Conservation (phyloP, 192 early-diverging fungal species). For the Coemansia sp. region DNA sequence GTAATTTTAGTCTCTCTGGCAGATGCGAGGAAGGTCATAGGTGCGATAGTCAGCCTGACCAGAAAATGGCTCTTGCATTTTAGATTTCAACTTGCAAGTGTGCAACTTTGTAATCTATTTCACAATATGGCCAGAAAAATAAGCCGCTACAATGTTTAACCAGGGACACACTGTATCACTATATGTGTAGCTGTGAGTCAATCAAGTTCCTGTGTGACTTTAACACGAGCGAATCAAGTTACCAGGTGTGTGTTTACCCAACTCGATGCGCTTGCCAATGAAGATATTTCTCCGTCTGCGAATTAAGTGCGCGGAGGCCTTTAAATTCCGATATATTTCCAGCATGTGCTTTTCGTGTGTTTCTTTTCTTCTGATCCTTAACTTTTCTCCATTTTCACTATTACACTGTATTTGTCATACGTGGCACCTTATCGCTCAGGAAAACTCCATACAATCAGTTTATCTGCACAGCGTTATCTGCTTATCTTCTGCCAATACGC, state of each 20-base stretch:
- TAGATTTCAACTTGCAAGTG: too few species aligned
- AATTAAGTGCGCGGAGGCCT: background rate
- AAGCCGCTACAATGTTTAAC: too few species aligned
- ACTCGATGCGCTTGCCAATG: background rate
- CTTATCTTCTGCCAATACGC: constrained; percentile 23
- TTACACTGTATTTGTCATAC: constrained; percentile 4
- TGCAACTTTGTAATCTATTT: too few species aligned
- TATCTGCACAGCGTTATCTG: background rate
- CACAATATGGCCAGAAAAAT: too few species aligned
- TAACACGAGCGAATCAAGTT: background rate
- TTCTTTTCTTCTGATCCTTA: background rate
- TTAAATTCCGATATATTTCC: background rate
- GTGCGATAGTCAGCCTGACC: too few species aligned
- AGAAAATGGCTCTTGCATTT: too few species aligned
- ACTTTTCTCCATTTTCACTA: background rate
- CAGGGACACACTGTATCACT: too few species aligned
- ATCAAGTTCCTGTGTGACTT: background rate
- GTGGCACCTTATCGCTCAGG: background rate
- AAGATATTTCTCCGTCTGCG: background rate
- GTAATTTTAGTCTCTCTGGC: too few species aligned
- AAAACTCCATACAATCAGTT: constrained; percentile 2
- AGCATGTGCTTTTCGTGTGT: background rate
- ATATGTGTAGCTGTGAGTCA: background rate
- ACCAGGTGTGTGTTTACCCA: background rate
- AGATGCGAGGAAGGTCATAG: too few species aligned